Evolutionary conservation across 805 yeast species (phyloP).

Genomic region (Wickerhamiella azymoides): DNA sequence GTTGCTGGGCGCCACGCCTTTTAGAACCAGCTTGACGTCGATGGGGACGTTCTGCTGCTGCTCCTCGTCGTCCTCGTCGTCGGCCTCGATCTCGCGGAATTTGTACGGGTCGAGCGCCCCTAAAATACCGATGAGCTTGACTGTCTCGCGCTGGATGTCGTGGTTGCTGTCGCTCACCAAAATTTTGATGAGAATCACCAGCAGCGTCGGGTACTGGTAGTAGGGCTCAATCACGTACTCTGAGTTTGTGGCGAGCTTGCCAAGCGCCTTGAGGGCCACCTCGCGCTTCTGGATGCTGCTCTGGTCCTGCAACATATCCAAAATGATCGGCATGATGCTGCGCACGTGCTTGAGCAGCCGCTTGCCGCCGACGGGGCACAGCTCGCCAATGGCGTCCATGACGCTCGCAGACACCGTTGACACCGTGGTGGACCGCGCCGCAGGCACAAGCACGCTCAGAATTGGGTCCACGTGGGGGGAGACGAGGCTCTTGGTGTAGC

Average conservation of each 20-base stretch:
- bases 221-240: constrained; percentile 93
- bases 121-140: constrained; percentile 73
- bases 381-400: constrained; percentile 74
- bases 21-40: constrained; percentile 80
- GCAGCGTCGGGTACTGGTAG: constrained; percentile 76
- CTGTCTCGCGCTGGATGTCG: constrained; percentile 71
- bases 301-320: constrained; percentile 85
- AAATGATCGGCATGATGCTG: constrained; percentile 70
- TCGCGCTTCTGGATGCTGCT: constrained; percentile 77
- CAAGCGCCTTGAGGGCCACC: constrained; percentile 76
- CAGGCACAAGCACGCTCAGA: constrained; percentile 68
- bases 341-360: constrained; percentile 59
- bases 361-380: constrained; percentile 79
- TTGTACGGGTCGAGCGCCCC: constrained; percentile 97
- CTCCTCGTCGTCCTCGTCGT: constrained; percentile 25
- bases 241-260: constrained; percentile 77
- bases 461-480: constrained; percentile 85
- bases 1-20: constrained; percentile 78
- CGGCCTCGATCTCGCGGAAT: constrained; percentile 77
- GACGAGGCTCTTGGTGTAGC: constrained; percentile 68
- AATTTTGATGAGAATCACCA: constrained; percentile 69
- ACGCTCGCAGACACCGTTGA: constrained; percentile 72
- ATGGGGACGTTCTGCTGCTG: constrained; percentile 83
- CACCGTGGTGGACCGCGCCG: constrained; percentile 55
- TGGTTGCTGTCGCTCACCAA: constrained; percentile 62